A percentile compares a stretch with the other conserved stretches of the same genome.
These are phyloP conservation scores for Crithidia thermophila DNA, from an alignment of 208 protist genomes.

Conservation along the genomic window DNA sequence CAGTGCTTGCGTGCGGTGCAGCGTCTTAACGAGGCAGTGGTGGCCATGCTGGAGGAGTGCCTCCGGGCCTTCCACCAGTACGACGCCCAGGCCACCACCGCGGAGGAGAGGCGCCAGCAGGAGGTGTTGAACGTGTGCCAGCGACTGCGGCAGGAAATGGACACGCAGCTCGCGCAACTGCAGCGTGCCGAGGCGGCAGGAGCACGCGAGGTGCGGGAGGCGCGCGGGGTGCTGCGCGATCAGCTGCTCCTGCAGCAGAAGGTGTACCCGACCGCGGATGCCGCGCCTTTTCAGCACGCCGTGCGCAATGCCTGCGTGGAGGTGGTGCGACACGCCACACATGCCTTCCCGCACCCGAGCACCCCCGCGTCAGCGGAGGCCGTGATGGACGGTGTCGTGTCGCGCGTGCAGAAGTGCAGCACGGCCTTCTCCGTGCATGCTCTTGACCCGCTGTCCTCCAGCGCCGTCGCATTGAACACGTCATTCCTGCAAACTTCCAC, in stretches of 20 bases:
- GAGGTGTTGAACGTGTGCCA: conserved; percentile 27
- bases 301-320: conserved; percentile 50
- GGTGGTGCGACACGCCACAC: conserved; percentile 39
- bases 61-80: conserved; percentile 14
- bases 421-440: conserved; percentile 22
- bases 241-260: conserved; percentile 10
- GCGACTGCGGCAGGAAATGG: conserved; percentile 34
- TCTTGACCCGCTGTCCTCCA: conserved; percentile 27
- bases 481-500: background rate
- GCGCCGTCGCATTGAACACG: background rate
- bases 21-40: conserved; percentile 32
- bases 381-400: conserved; percentile 50
- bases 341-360: conserved; percentile 41
- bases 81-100: conserved; percentile 5
- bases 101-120: conserved; percentile 13
- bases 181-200: conserved; percentile 22
- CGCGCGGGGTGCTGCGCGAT: conserved; percentile 12
- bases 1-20: conserved; percentile 40
- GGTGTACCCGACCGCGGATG: conserved; percentile 21
- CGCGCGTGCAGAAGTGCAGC: conserved; percentile 28
- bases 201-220: conserved; percentile 22
- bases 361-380: conserved; percentile 28
- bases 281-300: conserved; percentile 43
- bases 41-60: conserved; percentile 31
- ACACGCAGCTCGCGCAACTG: conserved; percentile 22